Base-by-base conservation (phyloP, 2,329 filamentous ascomycete genomes). In the Diaporthe sp. region DNA sequence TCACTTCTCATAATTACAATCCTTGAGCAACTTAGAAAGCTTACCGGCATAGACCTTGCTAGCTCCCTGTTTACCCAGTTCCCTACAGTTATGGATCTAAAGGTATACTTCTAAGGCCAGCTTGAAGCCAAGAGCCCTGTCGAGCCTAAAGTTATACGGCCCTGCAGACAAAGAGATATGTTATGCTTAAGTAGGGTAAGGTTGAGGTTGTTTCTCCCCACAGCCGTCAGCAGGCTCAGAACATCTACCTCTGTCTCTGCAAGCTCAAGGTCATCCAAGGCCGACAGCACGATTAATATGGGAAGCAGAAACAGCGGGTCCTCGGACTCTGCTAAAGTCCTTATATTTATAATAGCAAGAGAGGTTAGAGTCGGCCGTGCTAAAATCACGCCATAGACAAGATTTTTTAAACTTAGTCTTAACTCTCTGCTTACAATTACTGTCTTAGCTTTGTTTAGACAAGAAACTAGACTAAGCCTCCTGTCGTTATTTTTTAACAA, bases 1-100 rank as follows among this genome's bases (percentile, higher is more conserved):
- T 82, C 80, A 22, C 79, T 84, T 6, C 76, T 84, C 25, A 75
- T 75, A 2, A 76, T 84, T 27, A 79, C 79, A 1, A 81, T 84
- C 42, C 76, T 78, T 0, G 79, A 77, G 17, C 78, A 81, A 3
- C 80, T 84, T 72, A 76, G 77, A 17, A 80, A 82, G 13, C 78
- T 77, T 7, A 44, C 81, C 30, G 78, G 80, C 44, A 65, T 82
- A 32, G 75, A 78, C 61, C 77, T 77, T 53, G 44, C 63, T 3
- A 77, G 77, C 47, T 74, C 79, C 1, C 47, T 81, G 7, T 80
- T 83, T 68, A 71, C 76, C n/a, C 78, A 80, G n/a, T 77, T 76
- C 61, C 78, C 78, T 17, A 82, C 81, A 4, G 61, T 72, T 1
- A 39, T 51, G 0, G 50, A 68, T 1, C 10, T 72, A 0, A 66